Conservation (phyloP, 78 protist species). For the Dictyostelium intermedium region DNA sequence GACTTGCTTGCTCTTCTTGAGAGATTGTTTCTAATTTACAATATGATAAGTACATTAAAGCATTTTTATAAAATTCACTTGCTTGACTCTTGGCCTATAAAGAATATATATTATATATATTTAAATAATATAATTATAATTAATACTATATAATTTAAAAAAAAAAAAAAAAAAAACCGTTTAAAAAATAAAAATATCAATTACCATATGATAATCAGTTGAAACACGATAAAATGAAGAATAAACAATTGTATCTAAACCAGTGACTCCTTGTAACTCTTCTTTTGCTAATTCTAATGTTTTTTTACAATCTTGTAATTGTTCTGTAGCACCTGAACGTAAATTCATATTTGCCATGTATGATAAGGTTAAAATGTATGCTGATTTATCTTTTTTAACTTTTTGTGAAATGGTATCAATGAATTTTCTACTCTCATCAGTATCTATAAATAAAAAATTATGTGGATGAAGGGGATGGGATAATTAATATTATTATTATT, state of each 20-base stretch:
- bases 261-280: constrained; percentile 54
- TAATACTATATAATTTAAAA: not conserved
- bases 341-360: constrained; percentile 27
- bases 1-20: constrained; percentile 16
- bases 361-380: constrained; percentile 45
- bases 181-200: not conserved
- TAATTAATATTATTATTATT: too few species aligned
- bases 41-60: constrained; percentile 82
- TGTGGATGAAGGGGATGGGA: too few species aligned
- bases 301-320: constrained; percentile 33
- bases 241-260: constrained; percentile 50
- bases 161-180: not conserved
- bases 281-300: constrained; percentile 47
- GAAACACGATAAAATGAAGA: constrained; percentile 40
- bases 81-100: constrained; percentile 32
- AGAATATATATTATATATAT: not conserved
- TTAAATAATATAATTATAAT: not conserved
- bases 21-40: constrained; percentile 81
- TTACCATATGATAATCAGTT: constrained; percentile 53
- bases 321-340: not conserved
- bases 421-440: constrained; percentile 49
- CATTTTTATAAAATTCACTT: constrained; percentile 79
- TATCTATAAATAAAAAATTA: not conserved
- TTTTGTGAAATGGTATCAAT: constrained; percentile 52
- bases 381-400: constrained; percentile 72